phyloP scores from a whole-genome alignment of 352 stramenopile species.

The Phytophthora lateralis region DNA sequence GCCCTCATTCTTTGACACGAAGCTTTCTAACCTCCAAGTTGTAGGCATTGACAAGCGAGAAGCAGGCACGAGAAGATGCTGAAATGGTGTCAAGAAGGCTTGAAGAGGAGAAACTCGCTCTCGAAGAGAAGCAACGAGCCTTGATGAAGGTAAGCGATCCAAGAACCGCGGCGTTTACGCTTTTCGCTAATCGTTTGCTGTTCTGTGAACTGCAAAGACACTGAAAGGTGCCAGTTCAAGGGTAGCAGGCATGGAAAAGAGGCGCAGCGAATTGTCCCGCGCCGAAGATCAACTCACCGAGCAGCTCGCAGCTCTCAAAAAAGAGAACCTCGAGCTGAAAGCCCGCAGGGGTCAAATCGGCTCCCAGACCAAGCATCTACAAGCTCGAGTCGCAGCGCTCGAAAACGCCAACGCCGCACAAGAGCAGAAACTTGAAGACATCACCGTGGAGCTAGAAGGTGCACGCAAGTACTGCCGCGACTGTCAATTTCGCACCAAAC shows the following conservation, averaged over 20 bases:
- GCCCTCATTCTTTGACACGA: background rate
- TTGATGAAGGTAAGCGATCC: slow-evolving; percentile 36
- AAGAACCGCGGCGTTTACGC: background rate
- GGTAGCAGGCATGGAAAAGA: slow-evolving; percentile 48
- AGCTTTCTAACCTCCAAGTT: background rate
- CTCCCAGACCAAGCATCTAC: slow-evolving; percentile 56
- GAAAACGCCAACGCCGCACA: slow-evolving; percentile 37
- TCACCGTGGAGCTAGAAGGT: slow-evolving; percentile 47
- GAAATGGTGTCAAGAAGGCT: slow-evolving; percentile 27
- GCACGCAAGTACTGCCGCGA: slow-evolving; percentile 58
- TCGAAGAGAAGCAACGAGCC: slow-evolving; percentile 52
- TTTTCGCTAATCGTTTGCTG: slow-evolving; percentile 1
- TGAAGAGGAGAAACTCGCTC: slow-evolving; percentile 43
- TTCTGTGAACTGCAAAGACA: slow-evolving; percentile 22
- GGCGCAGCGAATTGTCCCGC: slow-evolving; percentile 33
- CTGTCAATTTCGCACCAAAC: slow-evolving; percentile 64
- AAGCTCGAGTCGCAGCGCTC: slow-evolving; percentile 43
- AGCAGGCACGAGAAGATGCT: slow-evolving; percentile 11
- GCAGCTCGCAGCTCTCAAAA: slow-evolving; percentile 50
- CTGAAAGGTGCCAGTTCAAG: slow-evolving; percentile 48
- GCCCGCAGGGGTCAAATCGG: slow-evolving; percentile 41
- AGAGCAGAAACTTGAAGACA: slow-evolving; percentile 50
- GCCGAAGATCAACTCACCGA: slow-evolving; percentile 46
- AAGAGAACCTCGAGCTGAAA: slow-evolving; percentile 65
- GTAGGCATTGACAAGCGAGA: slow-evolving; percentile 23